Percentiles rank a stretch among this genome's conserved stretches.
phyloP scores from a whole-genome alignment of 2,329 filamentous ascomycete species.

The Nakataea oryzae region DNA sequence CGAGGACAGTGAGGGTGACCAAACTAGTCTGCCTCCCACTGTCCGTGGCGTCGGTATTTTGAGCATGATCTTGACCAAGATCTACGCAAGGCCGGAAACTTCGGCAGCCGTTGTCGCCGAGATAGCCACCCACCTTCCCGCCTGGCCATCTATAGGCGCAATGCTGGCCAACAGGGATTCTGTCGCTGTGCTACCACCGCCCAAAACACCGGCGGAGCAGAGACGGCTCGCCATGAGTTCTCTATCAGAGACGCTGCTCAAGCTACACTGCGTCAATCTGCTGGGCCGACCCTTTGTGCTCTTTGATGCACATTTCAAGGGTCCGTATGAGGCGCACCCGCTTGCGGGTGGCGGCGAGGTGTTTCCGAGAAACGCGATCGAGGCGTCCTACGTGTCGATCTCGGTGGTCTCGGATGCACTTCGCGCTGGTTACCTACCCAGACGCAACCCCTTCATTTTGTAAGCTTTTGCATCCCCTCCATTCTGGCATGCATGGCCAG shows the following conservation, averaged over 20 bases:
- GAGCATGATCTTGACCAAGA: conserved; percentile 43
- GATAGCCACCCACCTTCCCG: conserved; percentile 41
- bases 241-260: conserved; percentile 51
- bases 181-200: neutral
- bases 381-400: conserved; percentile 39
- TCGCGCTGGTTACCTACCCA: conserved; percentile 32
- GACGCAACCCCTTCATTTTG: conserved; percentile 46
- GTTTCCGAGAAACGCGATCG: conserved; percentile 16
- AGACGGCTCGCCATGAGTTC: conserved; percentile 33
- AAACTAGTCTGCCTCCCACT: conserved; percentile 35
- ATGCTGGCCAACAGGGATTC: neutral
- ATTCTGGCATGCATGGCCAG: neutral
- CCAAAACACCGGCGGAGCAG: neutral
- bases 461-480: conserved; percentile 22
- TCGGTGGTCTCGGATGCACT: conserved; percentile 32
- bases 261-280: conserved; percentile 52
- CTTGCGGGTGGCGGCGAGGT: conserved; percentile 11
- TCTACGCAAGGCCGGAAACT: conserved; percentile 50
- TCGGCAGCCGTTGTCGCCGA: conserved; percentile 46
- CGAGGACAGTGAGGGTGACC: conserved; percentile 4
- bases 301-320: conserved; percentile 35
- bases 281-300: conserved; percentile 56
- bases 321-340: conserved; percentile 17
- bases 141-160: neutral
- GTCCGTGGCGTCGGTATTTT: conserved; percentile 48